Percentiles rank a stretch among this genome's conserved stretches.
phyloP scores from a whole-genome alignment of 441 rosid genomes.

The Jatropha multifida region DNA sequence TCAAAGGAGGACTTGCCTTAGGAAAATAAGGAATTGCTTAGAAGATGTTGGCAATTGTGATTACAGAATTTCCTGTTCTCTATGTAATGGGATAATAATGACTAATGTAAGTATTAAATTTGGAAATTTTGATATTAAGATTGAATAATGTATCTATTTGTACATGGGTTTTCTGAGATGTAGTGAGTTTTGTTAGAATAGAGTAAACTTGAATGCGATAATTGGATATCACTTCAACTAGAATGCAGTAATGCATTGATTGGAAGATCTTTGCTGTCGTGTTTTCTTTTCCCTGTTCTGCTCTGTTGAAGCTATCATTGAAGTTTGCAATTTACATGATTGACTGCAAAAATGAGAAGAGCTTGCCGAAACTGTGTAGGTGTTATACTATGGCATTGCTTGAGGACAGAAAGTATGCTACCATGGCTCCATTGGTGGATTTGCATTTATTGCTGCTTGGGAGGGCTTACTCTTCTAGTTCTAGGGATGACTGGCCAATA shows the following conservation, averaged over 20 bases:
- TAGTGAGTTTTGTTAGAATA: neutral
- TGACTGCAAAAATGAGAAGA: slow-evolving; percentile 1
- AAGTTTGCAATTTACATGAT: neutral
- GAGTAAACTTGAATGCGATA: neutral
- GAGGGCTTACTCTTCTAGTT: slow-evolving; percentile 71
- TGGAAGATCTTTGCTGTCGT: neutral
- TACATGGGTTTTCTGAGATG: neutral
- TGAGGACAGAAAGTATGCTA: slow-evolving; percentile 61
- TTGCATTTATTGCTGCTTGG: slow-evolving; percentile 87
- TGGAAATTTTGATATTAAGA: neutral
- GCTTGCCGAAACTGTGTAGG: slow-evolving; percentile 33
- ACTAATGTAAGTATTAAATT: neutral
- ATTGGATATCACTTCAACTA: neutral
- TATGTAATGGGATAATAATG: neutral
- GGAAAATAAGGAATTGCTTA: neutral
- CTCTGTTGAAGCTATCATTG: neutral
- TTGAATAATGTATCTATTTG: neutral
- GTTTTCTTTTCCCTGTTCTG: neutral
- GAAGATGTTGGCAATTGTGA: neutral
- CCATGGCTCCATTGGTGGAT: slow-evolving; percentile 77
- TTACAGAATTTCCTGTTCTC: slow-evolving; percentile 2
- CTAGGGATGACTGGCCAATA: neutral
- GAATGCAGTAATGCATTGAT: neutral
- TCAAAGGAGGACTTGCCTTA: neutral
- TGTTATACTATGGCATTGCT: slow-evolving; percentile 62